Evolutionary conservation across 2,329 filamentous ascomycete species (phyloP).

Genomic region (Pseudopyricularia javanii): DNA sequence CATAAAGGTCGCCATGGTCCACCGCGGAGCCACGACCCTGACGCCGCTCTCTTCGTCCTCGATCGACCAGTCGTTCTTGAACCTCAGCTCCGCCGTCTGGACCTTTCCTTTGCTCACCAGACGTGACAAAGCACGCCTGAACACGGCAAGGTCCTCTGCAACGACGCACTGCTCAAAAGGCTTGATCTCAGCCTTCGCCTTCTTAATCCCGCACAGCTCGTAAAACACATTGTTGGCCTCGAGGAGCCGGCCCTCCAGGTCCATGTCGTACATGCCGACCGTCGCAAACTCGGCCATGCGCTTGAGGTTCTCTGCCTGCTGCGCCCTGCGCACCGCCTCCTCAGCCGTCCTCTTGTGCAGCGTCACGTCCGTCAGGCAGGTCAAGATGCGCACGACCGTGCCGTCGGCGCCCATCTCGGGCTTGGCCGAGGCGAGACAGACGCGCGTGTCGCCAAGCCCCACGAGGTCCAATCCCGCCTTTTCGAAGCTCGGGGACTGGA

Average conservation of each 20-base stretch:
- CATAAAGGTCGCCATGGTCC: constrained; percentile 37
- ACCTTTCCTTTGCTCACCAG: constrained; percentile 26
- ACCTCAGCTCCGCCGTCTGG: constrained; percentile 33
- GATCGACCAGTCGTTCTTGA: constrained; percentile 32
- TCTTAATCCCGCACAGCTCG: constrained; percentile 36
- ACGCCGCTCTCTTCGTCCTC: constrained; percentile 26
- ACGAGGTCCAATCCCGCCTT: constrained; percentile 19
- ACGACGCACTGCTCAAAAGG: constrained; percentile 32
- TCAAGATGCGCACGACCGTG: constrained; percentile 29
- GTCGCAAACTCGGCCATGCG: constrained; percentile 41
- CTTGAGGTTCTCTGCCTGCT: constrained; percentile 39
- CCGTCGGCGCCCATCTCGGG: constrained; percentile 31
- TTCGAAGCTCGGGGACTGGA: constrained; percentile 22
- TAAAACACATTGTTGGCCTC: constrained; percentile 41
- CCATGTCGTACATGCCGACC: constrained; percentile 42
- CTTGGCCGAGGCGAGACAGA: constrained; percentile 28
- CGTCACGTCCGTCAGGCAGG: constrained; percentile 38
- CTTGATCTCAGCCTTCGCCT: constrained; percentile 22
- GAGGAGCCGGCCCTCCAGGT: constrained; percentile 33
- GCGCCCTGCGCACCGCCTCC: constrained; percentile 33
- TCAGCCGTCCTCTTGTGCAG: constrained; percentile 35
- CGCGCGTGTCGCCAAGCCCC: constrained; percentile 17
- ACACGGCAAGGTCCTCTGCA: constrained; percentile 27
- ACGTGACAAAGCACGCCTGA: constrained; percentile 25
- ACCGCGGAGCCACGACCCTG: constrained; percentile 30